A percentile compares a stretch with the other conserved stretches of the same genome.
Evolutionary conservation across 169 alveolate genomes (phyloP).

Genomic region (Toxoplasma gondii): DNA sequence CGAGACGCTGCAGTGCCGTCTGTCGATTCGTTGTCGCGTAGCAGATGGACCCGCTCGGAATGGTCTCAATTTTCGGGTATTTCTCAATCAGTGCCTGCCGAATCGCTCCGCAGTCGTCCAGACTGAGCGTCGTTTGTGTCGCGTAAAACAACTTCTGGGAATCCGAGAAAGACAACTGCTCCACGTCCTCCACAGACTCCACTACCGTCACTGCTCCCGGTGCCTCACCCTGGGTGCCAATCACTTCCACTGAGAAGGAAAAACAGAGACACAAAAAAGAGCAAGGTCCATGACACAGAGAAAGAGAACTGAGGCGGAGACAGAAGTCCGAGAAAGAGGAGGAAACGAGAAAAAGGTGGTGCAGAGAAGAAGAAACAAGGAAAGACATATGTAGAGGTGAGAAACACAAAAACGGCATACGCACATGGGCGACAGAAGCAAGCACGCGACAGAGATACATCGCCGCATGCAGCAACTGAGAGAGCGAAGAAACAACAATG

Average conservation of each 20-base stretch:
- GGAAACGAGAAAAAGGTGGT: background rate
- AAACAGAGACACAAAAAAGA: background rate
- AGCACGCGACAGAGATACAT: background rate
- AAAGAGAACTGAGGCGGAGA: constrained; percentile 1
- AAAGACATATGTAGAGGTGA: no score
- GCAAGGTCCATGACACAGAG: constrained; percentile 7
- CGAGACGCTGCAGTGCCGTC: constrained; percentile 77
- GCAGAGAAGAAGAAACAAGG: background rate
- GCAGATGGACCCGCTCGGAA: constrained; percentile 87
- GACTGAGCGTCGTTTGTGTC: constrained; percentile 85
- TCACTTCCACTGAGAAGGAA: constrained; percentile 75
- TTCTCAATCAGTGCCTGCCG: constrained; percentile 70
- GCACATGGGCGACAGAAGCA: background rate
- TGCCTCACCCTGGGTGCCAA: constrained; percentile 85
- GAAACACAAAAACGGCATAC: no score
- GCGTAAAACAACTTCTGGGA: constrained; percentile 78
- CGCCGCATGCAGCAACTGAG: background rate
- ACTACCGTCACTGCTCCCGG: constrained; percentile 81
- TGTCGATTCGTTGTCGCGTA: constrained; percentile 88
- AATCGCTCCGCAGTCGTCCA: constrained; percentile 82
- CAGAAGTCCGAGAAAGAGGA: background rate
- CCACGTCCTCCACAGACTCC: constrained; percentile 80
- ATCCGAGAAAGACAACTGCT: constrained; percentile 68
- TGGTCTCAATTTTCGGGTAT: constrained; percentile 80
- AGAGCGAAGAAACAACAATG: background rate